These are phyloP conservation scores for Aspergillus mulundensis DNA, from an alignment of 495 filamentous ascomycete genomes.

Conservation along the genomic window DNA sequence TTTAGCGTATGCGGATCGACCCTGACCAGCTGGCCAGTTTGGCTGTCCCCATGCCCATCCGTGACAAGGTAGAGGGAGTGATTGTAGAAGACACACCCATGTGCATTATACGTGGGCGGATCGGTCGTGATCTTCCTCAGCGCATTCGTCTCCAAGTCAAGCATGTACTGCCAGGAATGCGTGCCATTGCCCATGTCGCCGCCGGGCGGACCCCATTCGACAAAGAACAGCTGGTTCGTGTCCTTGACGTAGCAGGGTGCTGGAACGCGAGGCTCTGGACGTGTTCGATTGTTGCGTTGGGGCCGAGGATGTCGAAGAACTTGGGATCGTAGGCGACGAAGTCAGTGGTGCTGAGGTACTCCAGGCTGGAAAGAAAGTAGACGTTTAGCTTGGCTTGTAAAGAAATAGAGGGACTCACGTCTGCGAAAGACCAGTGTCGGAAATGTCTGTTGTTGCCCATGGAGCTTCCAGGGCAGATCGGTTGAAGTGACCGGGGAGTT, in stretches of 20 bases:
- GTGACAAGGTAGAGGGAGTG: slow-evolving; percentile 12
- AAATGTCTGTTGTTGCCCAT: slow-evolving; percentile 5
- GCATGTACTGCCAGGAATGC: no score
- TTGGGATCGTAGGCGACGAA: slow-evolving; percentile 16
- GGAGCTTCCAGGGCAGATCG: slow-evolving; percentile 1
- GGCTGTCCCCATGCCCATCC: slow-evolving; percentile 5
- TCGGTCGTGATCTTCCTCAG: slow-evolving; percentile 11
- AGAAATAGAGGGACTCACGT: no score
- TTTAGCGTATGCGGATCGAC: slow-evolving; percentile 8
- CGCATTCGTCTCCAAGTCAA: no score
- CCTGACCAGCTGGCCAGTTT: no score
- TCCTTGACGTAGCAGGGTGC: no score
- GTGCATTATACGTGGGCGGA: slow-evolving; percentile 12
- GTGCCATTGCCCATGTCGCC: no score
- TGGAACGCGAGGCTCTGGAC: slow-evolving; percentile 15
- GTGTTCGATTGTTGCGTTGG: slow-evolving; percentile 13
- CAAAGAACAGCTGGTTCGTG: no score
- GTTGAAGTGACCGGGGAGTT: background rate
- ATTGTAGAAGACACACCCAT: slow-evolving; percentile 15
- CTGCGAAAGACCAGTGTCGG: background rate
- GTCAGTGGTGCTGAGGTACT: slow-evolving; percentile 13
- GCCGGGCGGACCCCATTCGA: no score
- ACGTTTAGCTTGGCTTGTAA: no score
- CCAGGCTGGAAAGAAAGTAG: background rate
- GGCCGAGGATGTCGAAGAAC: slow-evolving; percentile 14